Evolutionary conservation across 371 early-diverging fungal genomes (phyloP).

Genomic region (Mucor mucedo): DNA sequence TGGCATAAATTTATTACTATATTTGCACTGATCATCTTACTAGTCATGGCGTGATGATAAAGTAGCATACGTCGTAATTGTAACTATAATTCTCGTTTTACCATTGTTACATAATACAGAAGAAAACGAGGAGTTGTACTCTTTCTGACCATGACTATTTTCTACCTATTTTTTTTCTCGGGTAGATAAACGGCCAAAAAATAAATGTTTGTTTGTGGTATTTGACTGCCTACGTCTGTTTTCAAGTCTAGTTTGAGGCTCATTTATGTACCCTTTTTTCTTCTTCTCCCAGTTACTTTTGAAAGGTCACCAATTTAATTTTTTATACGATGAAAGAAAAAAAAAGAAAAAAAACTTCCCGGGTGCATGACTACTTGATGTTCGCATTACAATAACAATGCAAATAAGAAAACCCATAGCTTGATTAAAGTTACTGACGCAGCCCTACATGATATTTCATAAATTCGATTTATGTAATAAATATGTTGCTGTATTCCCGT

Average conservation of each 20-base stretch:
- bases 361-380: conserved; percentile 12
- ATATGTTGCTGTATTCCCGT: not conserved
- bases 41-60: not conserved
- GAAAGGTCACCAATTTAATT: conserved; percentile 11
- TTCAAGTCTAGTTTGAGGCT: not conserved
- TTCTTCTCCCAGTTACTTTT: conserved; percentile 14
- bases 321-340: not conserved
- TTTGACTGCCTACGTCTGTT: not conserved
- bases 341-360: conserved; percentile 1
- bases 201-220: not conserved
- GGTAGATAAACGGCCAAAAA: conserved; percentile 14
- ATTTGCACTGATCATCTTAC: not conserved
- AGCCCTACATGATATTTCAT: not conserved
- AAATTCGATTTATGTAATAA: not conserved
- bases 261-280: conserved; percentile 7
- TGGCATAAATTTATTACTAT: not conserved
- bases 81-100: not conserved
- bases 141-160: not conserved
- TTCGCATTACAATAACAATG: conserved; percentile 9
- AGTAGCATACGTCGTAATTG: not conserved
- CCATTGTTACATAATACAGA: not conserved
- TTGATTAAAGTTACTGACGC: not conserved
- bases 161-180: conserved; percentile 4
- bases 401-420: not conserved
- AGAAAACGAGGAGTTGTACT: not conserved